Evolutionary conservation across 2,329 filamentous ascomycete genomes (phyloP), one percentile per base, ranked within the genome.

Genomic region (Epicoccum sorghinum): DNA sequence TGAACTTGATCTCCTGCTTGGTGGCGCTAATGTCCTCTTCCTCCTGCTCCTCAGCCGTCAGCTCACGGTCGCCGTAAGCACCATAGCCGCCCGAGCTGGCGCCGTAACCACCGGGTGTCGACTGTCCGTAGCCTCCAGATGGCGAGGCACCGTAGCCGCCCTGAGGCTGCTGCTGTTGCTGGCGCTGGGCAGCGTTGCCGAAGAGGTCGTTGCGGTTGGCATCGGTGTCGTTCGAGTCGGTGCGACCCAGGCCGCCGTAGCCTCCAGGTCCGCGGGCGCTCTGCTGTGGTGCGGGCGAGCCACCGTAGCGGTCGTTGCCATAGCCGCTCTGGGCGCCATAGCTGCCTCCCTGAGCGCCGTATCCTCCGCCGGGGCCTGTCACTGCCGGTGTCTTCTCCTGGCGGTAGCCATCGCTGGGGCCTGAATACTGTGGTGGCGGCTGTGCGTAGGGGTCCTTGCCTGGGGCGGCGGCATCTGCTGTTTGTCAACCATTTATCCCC

Each of bases 11-110:
- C 67, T 96, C 84, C 62, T 87, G 81, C 73, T 91, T 91, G 14
- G 88, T 86, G 0, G 86, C 85, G 55, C 86, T 81, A 10, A 93
- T 84, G 56, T 89, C 86, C 71, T 90, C 85, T 59, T 90, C 87
- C 66, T 89, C 86, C 61, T 95, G 87, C 59, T 71, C 78, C 83
- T 96, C 91, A 1, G 87, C 91, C 0, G 91, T 96, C 61, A 96
- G 78, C 72, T 96, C 86, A 42, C 90, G 85, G 55, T 89, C 83
- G 52, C 88, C 86, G 47, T 90, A 86, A 4, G 70, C 53, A 8
- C 79, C 80, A 55, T 82, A 83, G 13, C 69, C 68, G 27, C 68
- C 68, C 10, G 61, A 53, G 22, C 62, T 43, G 27, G 55, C 57
- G 6, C 65, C 68, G 37, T 66, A 64, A 25, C 52, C 62, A 25